Percentiles rank a stretch among this genome's conserved stretches.
Conservation (phyloP, 768 basidiomycete species). For the Suillus bovinus region DNA sequence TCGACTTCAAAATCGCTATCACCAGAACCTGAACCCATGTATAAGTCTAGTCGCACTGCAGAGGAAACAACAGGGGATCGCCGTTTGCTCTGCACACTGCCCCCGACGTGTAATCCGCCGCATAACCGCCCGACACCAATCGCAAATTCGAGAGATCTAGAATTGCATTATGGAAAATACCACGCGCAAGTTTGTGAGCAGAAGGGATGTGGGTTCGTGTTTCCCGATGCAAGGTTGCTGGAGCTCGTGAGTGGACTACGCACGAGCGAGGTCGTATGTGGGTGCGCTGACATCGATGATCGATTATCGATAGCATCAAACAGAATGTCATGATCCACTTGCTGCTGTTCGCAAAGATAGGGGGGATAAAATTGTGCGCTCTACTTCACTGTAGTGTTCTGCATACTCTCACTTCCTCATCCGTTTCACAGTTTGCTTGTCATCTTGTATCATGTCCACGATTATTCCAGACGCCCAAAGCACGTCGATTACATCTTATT, state of each 20-base stretch:
- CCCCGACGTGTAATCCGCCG: conserved; percentile 75
- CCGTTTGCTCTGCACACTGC: conserved; percentile 67
- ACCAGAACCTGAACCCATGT: conserved; percentile 30
- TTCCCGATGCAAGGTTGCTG: conserved; percentile 78
- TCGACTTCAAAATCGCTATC: conserved; percentile 35
- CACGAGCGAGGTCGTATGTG: background rate
- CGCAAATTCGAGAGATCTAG: conserved; percentile 65
- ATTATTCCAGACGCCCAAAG: conserved; percentile 70
- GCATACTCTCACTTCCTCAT: conserved; percentile 4
- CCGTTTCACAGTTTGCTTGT: conserved; percentile 66
- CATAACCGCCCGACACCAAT: conserved; percentile 61
- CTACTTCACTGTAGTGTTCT: conserved; percentile 4
- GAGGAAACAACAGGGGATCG: conserved; percentile 29
- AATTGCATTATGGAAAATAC: conserved; percentile 80
- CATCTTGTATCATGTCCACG: conserved; percentile 61
- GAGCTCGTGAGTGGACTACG: conserved; percentile 61
- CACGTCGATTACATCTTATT: conserved; percentile 79
- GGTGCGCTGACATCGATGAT: background rate
- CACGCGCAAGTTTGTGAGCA: conserved; percentile 83
- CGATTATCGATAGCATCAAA: conserved; percentile 57
- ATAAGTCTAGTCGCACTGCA: conserved; percentile 34
- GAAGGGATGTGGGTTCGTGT: conserved; percentile 71
- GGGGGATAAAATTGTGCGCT: conserved; percentile 79
- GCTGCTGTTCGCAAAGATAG: conserved; percentile 74
- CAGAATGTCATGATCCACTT: conserved; percentile 87